phyloP scores from a whole-genome alignment of 495 filamentous ascomycete genomes.

The Neurospora sp. region DNA sequence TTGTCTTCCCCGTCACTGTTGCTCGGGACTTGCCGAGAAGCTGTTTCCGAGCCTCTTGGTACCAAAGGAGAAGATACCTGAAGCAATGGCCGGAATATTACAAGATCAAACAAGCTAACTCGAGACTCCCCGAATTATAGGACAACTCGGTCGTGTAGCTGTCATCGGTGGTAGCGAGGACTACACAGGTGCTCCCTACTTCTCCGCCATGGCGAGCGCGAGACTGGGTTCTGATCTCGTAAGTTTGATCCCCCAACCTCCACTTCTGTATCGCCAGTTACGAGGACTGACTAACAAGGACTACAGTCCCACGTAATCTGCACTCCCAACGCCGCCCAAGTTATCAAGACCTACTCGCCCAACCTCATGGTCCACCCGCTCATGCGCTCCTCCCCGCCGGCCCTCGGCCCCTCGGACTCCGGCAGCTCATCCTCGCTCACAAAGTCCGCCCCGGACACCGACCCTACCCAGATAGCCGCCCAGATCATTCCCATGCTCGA shows the following conservation, averaged over 20 bases:
- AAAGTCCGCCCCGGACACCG: slow-evolving; percentile 34
- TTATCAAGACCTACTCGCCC: slow-evolving; percentile 96
- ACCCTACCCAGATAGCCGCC: slow-evolving; percentile 47
- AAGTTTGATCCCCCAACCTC: slow-evolving; percentile 11
- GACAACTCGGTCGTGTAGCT: slow-evolving; percentile 82
- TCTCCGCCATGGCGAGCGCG: slow-evolving; percentile 93
- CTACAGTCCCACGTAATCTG: slow-evolving; percentile 89
- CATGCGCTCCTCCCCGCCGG: slow-evolving; percentile 61
- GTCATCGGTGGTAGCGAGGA: slow-evolving; percentile 94
- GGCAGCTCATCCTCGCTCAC: slow-evolving; percentile 30
- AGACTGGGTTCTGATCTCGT: slow-evolving; percentile 80
- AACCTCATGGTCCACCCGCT: slow-evolving; percentile 98
- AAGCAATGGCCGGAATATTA: too few species aligned
- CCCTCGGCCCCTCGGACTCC: slow-evolving; percentile 22
- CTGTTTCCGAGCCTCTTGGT: background rate
- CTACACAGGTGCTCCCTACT: slow-evolving; percentile 95
- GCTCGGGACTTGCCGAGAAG: background rate
- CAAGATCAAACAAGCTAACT: slow-evolving; percentile 3
- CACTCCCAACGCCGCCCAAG: slow-evolving; percentile 74
- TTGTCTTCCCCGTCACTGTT: background rate
- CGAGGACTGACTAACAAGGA: background rate
- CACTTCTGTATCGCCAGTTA: background rate
- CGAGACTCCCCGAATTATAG: slow-evolving; percentile 38
- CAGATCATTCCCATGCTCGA: slow-evolving; percentile 70
- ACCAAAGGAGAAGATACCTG: too few species aligned